Percentiles rank a stretch among this genome's conserved stretches.
These are phyloP conservation scores for Alternaria metachromatica DNA, from an alignment of 2,329 filamentous ascomycete species.

Conservation along the genomic window DNA sequence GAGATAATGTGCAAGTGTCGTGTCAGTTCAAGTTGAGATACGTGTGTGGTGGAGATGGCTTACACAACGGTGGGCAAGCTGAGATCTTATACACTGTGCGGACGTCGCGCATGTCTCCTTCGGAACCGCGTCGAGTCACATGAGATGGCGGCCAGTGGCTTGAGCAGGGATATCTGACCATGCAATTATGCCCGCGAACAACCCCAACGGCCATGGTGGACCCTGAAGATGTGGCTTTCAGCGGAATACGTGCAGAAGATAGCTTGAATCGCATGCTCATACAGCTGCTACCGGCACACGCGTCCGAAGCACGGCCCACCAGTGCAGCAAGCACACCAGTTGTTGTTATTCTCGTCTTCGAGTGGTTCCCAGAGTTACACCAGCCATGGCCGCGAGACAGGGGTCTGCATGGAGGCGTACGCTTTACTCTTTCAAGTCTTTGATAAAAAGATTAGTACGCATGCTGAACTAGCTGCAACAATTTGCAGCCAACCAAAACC, in stretches of 20 bases:
- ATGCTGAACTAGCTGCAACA: slow-evolving; percentile 14
- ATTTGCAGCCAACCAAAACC: slow-evolving; percentile 7
- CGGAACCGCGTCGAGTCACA: slow-evolving; percentile 29
- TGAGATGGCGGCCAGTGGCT: slow-evolving; percentile 25
- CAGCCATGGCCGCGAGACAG: slow-evolving; percentile 21
- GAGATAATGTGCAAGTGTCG: slow-evolving; percentile 2
- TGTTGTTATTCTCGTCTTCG: slow-evolving; percentile 42
- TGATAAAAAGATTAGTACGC: slow-evolving; percentile 40
- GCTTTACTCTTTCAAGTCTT: slow-evolving; percentile 36
- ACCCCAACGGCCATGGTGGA: slow-evolving; percentile 35
- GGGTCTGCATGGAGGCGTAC: slow-evolving; percentile 31
- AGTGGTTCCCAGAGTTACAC: slow-evolving; percentile 41
- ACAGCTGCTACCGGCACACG: slow-evolving; percentile 29
- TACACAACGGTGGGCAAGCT: slow-evolving; percentile 40
- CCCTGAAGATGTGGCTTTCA: slow-evolving; percentile 24
- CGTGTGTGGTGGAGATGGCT: slow-evolving; percentile 36
- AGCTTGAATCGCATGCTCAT: slow-evolving; percentile 19
- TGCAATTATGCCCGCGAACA: slow-evolving; percentile 26
- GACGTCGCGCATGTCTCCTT: slow-evolving; percentile 24
- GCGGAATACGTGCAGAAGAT: slow-evolving; percentile 34
- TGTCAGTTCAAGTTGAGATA: slow-evolving; percentile 20
- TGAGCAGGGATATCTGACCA: slow-evolving; percentile 28
- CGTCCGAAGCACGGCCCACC: slow-evolving; percentile 33
- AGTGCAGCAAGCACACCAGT: slow-evolving; percentile 33
- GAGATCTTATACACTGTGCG: slow-evolving; percentile 43